phyloP scores from a whole-genome alignment of 2,329 filamentous ascomycete species.

The Aspergillus intermedius region DNA sequence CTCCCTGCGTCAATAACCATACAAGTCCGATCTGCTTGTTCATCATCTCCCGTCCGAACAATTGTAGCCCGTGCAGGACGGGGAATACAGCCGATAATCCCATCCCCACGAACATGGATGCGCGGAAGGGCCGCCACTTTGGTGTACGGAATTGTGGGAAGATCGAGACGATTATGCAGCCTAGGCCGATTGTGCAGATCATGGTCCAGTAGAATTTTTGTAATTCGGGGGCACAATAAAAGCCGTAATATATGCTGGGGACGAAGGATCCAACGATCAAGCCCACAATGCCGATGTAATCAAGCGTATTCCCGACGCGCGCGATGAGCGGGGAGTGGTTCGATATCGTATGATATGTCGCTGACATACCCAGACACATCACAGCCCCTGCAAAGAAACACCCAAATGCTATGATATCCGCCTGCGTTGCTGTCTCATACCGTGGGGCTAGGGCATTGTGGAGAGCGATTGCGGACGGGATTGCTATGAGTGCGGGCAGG shows the following conservation, averaged over 20 bases:
- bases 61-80: conserved; percentile 64
- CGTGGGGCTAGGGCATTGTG: conserved; percentile 56
- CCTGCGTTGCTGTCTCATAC: conserved; percentile 55
- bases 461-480: conserved; percentile 47
- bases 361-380: conserved; percentile 70
- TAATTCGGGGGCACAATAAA: conserved; percentile 62
- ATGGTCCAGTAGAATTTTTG: conserved; percentile 68
- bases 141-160: conserved; percentile 79
- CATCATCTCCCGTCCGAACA: conserved; percentile 62
- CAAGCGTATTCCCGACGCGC: conserved; percentile 82
- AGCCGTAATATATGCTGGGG: conserved; percentile 80
- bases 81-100: conserved; percentile 79
- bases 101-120: conserved; percentile 82
- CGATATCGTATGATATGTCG: conserved; percentile 74
- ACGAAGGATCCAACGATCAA: conserved; percentile 90
- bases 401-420: conserved; percentile 65
- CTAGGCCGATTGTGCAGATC: conserved; percentile 70
- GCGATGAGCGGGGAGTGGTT: conserved; percentile 78
- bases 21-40: conserved; percentile 68
- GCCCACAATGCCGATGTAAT: conserved; percentile 89
- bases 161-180: conserved; percentile 69
- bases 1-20: conserved; percentile 74
- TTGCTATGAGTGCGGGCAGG: conserved; percentile 58
- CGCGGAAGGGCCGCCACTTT: conserved; percentile 74
- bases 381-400: conserved; percentile 75